Evolutionary conservation across 352 stramenopile species (phyloP), one percentile per base, ranked within the genome.

Genomic region (Thalassiosira livingstoniorum): DNA sequence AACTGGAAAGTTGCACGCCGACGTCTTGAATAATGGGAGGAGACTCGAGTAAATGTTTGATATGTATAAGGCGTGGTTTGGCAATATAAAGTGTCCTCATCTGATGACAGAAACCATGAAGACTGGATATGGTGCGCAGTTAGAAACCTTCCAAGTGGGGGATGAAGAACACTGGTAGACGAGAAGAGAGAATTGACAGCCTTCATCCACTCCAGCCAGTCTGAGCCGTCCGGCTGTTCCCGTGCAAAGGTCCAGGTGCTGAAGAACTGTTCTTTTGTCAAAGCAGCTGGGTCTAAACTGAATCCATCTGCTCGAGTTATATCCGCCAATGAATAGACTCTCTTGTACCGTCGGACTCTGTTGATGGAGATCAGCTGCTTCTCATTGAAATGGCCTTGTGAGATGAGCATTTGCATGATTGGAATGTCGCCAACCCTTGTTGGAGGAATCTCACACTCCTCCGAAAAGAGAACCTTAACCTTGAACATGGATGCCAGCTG

Each of bases 341-440:
- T 61, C 0, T 32, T 37, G 25, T 67, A 39, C 3, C 73, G 45
- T 21, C 61, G 45, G 5, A 79, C 35, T 18, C 39, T 7, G 53
- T 80, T 80, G 4, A 74, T 62, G 60, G 39, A 34, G 4, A 21
- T 18, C 5, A 54, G 7, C 23, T 32, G 34, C 25, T 63, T 15
- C 55, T 1, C 0, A 1, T 47, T 18, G 23, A 10, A 23, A 29
- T 29, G 10, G 2, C 18, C 42, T 27, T 2, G 2, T 4, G 5
- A 1, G 1, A 71, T 2, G 13, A 67, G 32, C 18, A 29, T 1
- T 0, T 71, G 32, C 61, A 74, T 66, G 13, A 73, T 25, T 21
- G 29, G 1, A 4, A 1, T 1, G 31, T 80, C 53, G 0, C 72
- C 29, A 13, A 47, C 72, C 21, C 51, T 7, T 18, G 61, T 57